Conservation (phyloP, 352 stramenopile genomes). For the Peronospora destructor region DNA sequence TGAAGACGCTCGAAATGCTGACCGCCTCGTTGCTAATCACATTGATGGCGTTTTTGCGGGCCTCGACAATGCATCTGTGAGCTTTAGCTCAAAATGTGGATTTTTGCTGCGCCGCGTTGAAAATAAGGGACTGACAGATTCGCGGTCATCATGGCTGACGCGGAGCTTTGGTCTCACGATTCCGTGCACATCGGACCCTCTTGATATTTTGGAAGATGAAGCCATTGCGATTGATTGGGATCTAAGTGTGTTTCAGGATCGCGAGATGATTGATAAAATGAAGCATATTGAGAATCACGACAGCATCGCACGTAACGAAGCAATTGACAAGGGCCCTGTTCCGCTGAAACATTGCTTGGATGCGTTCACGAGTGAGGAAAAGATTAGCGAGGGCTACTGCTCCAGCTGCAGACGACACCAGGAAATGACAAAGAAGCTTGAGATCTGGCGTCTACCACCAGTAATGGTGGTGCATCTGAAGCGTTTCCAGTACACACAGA, state of each 20-base stretch:
- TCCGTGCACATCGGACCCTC: conserved; percentile 59
- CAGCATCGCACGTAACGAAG: conserved; percentile 79
- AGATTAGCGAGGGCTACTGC: conserved; percentile 93
- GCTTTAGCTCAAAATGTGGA: conserved; percentile 47
- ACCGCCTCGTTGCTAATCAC: conserved; percentile 45
- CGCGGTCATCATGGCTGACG: conserved; percentile 67
- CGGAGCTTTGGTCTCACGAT: conserved; percentile 79
- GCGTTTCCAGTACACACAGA: conserved; percentile 96
- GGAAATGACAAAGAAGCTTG: conserved; percentile 97
- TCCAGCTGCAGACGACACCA: conserved; percentile 92
- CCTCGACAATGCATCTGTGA: conserved; percentile 24
- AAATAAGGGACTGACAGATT: conserved; percentile 77
- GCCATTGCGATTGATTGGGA: conserved; percentile 86
- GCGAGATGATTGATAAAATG: conserved; percentile 77
- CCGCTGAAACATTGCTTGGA: conserved; percentile 75
- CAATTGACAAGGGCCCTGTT: conserved; percentile 84
- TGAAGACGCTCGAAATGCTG: conserved; percentile 23
- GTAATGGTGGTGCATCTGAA: conserved; percentile 99
- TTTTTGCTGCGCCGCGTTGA: conserved; percentile 80
- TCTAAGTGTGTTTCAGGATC: conserved; percentile 75
- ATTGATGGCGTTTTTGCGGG: conserved; percentile 82
- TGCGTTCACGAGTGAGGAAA: conserved; percentile 81
- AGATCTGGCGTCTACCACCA: conserved; percentile 94
- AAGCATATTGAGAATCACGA: conserved; percentile 77
- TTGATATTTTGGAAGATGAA: conserved; percentile 83